These are phyloP conservation scores for Triticum dicoccoides DNA, from an alignment of 176 grass and related monocot genomes.

Conservation along the genomic window DNA sequence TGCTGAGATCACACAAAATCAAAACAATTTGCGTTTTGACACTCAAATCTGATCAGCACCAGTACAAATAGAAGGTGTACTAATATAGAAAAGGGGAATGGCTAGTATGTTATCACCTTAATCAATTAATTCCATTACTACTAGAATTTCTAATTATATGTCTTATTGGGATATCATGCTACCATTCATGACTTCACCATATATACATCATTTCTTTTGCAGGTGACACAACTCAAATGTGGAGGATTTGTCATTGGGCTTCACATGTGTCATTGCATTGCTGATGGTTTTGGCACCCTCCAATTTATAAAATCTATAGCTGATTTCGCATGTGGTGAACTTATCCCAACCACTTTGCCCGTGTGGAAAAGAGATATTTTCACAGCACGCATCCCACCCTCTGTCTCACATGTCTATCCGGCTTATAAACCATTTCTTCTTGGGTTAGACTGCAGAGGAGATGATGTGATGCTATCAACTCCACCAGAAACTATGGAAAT, in stretches of 20 bases:
- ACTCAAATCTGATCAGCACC: neutral
- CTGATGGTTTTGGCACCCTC: conserved; percentile 36
- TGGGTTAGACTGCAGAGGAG: neutral
- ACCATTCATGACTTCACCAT: neutral
- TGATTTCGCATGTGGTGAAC: conserved; percentile 33
- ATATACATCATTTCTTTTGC: neutral
- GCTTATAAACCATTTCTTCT: neutral
- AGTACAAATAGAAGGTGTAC: too few relatives aligned
- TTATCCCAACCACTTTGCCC: neutral
- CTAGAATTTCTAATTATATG: neutral
- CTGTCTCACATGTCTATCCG: neutral
- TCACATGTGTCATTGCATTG: conserved; percentile 43
- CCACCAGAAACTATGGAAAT: neutral
- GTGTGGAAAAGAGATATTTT: conserved; percentile 25
- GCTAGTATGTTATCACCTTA: too few relatives aligned
- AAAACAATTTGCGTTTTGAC: neutral
- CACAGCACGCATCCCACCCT: neutral
- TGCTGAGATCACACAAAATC: neutral
- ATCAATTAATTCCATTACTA: too few relatives aligned
- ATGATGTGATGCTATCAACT: conserved; percentile 34
- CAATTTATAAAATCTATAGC: conserved; percentile 31
- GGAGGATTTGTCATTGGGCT: conserved; percentile 40
- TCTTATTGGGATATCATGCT: neutral
- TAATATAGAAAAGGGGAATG: too few relatives aligned
- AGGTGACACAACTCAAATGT: conserved; percentile 43